phyloP scores from a whole-genome alignment of 768 basidiomycete genomes.

The Leucogyrophana mollusca region DNA sequence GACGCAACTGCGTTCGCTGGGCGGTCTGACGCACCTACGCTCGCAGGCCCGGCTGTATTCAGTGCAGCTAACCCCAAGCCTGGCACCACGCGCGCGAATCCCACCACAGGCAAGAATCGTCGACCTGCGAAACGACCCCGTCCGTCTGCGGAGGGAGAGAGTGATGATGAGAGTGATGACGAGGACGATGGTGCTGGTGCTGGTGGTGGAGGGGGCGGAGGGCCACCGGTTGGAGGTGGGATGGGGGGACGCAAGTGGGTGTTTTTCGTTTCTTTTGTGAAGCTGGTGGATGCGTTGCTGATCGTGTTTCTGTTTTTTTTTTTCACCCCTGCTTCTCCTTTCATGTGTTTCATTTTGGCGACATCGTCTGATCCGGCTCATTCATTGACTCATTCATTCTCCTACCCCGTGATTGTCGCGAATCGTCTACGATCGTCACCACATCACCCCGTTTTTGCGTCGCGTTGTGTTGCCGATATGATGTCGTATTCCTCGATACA shows the following conservation, averaged over 20 bases:
- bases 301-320: not conserved
- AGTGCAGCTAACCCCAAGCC: constrained; percentile 4
- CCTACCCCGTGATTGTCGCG: not conserved
- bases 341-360: not conserved
- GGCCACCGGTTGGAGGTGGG: constrained; percentile 4
- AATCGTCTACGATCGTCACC: not conserved
- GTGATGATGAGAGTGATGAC: constrained; percentile 30
- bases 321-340: not conserved
- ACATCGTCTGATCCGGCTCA: not conserved
- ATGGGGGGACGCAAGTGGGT: constrained; percentile 22
- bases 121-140: constrained; percentile 22
- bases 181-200: no score
- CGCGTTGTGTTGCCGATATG: not conserved
- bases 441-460: not conserved
- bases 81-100: constrained; percentile 4
- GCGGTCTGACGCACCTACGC: constrained; percentile 1
- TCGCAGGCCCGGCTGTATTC: not conserved
- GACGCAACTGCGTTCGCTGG: not conserved
- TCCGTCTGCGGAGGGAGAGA: constrained; percentile 8
- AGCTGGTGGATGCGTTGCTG: not conserved
- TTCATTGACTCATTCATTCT: not conserved
- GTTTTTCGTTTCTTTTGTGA: not conserved
- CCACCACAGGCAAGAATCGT: constrained; percentile 17
- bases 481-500: not conserved
- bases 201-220: constrained; percentile 18